A percentile compares a stretch with the other conserved stretches of the same genome.
Conservation (phyloP, 2,329 filamentous ascomycete genomes). For the Fusarium mangiferae region DNA sequence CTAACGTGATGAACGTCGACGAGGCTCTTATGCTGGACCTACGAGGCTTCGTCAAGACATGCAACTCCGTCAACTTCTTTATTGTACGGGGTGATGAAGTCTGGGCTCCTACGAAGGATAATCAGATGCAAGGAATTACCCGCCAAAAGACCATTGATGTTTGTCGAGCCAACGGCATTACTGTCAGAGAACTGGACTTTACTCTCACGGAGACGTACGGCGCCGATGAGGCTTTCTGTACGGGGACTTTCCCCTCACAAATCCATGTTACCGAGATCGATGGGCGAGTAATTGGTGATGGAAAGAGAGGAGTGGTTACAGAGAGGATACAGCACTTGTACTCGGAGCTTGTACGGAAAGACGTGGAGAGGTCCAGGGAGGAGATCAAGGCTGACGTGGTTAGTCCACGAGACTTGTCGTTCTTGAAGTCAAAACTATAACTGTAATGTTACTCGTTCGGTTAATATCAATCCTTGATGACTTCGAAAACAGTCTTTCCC, state of each 20-base stretch:
- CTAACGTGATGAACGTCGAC: conserved; percentile 1
- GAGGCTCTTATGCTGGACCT: background rate
- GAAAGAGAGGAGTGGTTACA: background rate
- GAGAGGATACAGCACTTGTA: conserved; percentile 3
- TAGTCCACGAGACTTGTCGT: background rate
- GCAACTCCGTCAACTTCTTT: conserved; percentile 15
- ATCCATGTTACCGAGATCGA: conserved; percentile 1
- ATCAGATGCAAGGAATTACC: conserved; percentile 9
- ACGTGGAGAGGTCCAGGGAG: background rate
- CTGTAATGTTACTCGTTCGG: rapidly evolving
- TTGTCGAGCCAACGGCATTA: rapidly evolving
- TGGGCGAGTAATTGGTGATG: background rate
- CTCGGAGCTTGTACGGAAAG: background rate
- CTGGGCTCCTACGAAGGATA: conserved; percentile 8
- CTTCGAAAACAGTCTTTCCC: background rate
- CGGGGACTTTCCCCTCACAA: background rate
- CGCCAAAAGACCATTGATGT: background rate
- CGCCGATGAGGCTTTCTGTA: conserved; percentile 1
- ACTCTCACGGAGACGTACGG: background rate
- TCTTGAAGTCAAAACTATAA: conserved; percentile 4
- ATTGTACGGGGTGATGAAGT: conserved; percentile 1
- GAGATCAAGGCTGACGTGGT: background rate
- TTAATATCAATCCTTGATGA: background rate
- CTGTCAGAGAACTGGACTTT: background rate
- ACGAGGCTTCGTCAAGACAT: background rate